A percentile compares a stretch with the other conserved stretches of the same genome.
phyloP scores from a whole-genome alignment of 2,329 filamentous ascomycete genomes.

The Tolypocladium pustulatum region DNA sequence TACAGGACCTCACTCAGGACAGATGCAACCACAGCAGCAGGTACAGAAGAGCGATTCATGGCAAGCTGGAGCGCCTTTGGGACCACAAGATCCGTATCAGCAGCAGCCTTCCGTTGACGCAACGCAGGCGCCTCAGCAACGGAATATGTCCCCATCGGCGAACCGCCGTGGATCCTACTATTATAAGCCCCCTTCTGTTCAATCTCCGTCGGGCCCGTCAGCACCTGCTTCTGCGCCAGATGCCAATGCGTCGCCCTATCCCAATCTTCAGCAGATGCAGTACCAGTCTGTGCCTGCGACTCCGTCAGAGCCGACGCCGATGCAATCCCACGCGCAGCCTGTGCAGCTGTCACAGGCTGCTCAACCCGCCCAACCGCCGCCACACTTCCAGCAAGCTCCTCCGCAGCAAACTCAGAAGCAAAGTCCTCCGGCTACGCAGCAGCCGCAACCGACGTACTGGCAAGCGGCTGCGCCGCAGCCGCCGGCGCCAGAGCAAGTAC shows the following conservation, averaged over 20 bases:
- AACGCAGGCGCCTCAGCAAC: conserved; percentile 17
- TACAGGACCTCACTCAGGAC: conserved; percentile 26
- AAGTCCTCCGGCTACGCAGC: conserved; percentile 14
- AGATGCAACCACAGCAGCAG: conserved; percentile 35
- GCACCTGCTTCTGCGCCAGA: conserved; percentile 30
- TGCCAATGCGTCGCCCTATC: conserved; percentile 38
- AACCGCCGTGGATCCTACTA: conserved; percentile 51
- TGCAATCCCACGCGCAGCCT: conserved; percentile 16
- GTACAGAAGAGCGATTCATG: conserved; percentile 41
- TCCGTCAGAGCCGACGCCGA: conserved; percentile 20
- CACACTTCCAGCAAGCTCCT: neutral
- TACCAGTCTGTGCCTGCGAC: conserved; percentile 31
- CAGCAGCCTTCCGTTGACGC: conserved; percentile 14
- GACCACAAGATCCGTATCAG: conserved; percentile 20
- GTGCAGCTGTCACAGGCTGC: conserved; percentile 17
- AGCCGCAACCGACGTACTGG: conserved; percentile 24
- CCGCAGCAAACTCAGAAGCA: conserved; percentile 16
- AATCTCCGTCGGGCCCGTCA: conserved; percentile 23
- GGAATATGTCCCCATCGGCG: conserved; percentile 17
- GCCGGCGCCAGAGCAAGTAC: conserved; percentile 11
- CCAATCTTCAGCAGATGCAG: conserved; percentile 37
- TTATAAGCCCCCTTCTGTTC: conserved; percentile 31
- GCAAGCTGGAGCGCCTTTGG: conserved; percentile 30
- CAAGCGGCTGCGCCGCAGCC: conserved; percentile 22
- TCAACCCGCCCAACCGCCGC: conserved; percentile 14